These are phyloP conservation scores for Cairneyella variabilis DNA, from an alignment of 495 filamentous ascomycete species.

Conservation along the genomic window DNA sequence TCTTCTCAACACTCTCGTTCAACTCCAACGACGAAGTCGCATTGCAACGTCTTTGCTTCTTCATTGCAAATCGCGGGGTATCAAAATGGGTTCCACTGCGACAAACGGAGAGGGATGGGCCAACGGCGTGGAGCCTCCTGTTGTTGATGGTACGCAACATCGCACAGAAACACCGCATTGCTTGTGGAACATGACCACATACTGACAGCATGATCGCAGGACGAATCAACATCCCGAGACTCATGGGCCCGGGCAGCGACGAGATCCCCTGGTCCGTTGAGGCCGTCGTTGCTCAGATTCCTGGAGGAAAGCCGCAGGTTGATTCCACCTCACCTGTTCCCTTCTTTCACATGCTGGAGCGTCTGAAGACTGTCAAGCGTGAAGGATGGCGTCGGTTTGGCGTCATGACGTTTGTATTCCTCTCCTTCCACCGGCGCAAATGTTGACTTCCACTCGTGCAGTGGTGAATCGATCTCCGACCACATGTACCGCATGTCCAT, in stretches of 20 bases:
- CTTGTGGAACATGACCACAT: neutral
- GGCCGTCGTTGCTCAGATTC: constrained; percentile 41
- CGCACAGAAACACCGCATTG: neutral
- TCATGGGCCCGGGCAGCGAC: too few species aligned
- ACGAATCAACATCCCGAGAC: neutral
- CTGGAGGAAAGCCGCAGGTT: constrained; percentile 45
- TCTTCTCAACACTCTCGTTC: neutral
- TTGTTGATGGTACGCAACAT: too few species aligned
- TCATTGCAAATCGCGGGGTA: neutral
- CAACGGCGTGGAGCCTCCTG: too few species aligned
- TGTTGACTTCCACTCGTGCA: constrained; percentile 18
- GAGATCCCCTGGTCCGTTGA: constrained; percentile 52
- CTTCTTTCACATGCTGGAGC: constrained; percentile 91
- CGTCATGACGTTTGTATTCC: constrained; percentile 48
- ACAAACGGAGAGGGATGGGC: too few species aligned
- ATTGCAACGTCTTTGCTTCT: neutral
- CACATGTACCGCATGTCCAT: constrained; percentile 99
- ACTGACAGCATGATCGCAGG: neutral
- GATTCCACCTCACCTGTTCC: constrained; percentile 71
- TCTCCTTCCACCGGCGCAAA: neutral
- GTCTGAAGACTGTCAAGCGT: constrained; percentile 90
- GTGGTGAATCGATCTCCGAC: constrained; percentile 83
- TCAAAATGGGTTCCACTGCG: neutral
- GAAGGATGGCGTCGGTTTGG: constrained; percentile 93
- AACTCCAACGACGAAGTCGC: neutral